A percentile compares a stretch with the other conserved stretches of the same genome.
phyloP scores from a whole-genome alignment of 2,329 filamentous ascomycete species.

The Cercospora zeae-maydis region DNA sequence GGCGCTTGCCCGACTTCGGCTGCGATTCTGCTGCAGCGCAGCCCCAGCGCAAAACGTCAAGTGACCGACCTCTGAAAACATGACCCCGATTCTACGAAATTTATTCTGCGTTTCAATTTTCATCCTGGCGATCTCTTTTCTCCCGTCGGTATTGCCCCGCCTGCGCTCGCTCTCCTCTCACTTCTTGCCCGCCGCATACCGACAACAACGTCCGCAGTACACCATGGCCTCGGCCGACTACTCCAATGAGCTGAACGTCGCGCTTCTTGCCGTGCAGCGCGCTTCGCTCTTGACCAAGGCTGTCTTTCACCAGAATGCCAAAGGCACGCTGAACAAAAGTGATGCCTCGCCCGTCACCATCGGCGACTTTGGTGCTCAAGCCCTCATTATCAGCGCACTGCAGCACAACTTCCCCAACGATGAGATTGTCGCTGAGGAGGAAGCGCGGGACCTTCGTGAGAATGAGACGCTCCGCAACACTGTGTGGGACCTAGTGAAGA shows the following conservation, averaged over 20 bases:
- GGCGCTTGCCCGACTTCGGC: slow-evolving; percentile 1
- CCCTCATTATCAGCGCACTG: slow-evolving; percentile 88
- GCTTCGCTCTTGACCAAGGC: slow-evolving; percentile 71
- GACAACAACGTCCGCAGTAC: slow-evolving; percentile 12
- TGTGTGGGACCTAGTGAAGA: slow-evolving; percentile 80
- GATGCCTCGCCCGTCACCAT: slow-evolving; percentile 97
- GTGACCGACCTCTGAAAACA: background rate
- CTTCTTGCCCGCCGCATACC: slow-evolving; percentile 18
- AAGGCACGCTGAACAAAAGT: slow-evolving; percentile 89
- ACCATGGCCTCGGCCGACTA: slow-evolving; percentile 53
- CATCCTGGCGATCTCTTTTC: slow-evolving; percentile 44
- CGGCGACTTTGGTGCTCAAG: slow-evolving; percentile 96
- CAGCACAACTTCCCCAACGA: slow-evolving; percentile 86
- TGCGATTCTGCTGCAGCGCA: background rate
- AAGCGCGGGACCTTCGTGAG: slow-evolving; percentile 73
- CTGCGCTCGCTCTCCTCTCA: slow-evolving; percentile 41
- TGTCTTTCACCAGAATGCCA: slow-evolving; percentile 83
- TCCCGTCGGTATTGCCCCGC: slow-evolving; percentile 42
- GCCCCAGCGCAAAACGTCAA: background rate
- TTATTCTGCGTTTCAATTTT: slow-evolving; percentile 25
- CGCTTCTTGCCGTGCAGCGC: slow-evolving; percentile 83
- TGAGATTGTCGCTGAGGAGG: slow-evolving; percentile 91
- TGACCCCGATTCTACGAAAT: background rate
- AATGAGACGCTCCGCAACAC: slow-evolving; percentile 66
- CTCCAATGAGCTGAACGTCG: slow-evolving; percentile 73